Conservation (phyloP, 108 stramenopile genomes). For the Skeletonema marinoi region DNA sequence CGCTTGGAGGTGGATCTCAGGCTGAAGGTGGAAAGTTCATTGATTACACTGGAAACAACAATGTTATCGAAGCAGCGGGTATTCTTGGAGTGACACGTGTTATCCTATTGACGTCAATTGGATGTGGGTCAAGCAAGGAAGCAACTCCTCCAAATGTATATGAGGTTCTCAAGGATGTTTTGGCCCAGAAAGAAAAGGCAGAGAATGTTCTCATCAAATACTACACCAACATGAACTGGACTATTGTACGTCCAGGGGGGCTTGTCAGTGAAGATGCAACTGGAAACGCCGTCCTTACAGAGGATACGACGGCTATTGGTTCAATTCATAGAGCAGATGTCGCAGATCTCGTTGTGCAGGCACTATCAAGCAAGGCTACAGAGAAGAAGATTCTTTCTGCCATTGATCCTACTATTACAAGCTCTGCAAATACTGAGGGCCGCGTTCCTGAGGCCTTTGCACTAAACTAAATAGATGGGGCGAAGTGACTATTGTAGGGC, state of each 20-base stretch:
- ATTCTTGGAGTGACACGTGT: conserved; percentile 93
- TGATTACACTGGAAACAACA: conserved; percentile 93
- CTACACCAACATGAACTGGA: conserved; percentile 96
- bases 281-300: conserved; percentile 88
- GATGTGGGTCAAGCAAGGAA: conserved; percentile 87
- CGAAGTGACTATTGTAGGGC: background rate
- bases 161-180: conserved; percentile 79
- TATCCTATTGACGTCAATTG: conserved; percentile 90
- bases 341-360: conserved; percentile 76
- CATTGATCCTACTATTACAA: conserved; percentile 72
- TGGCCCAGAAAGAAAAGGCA: conserved; percentile 59
- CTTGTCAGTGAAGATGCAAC: conserved; percentile 76
- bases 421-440: conserved; percentile 56
- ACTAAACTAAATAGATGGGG: conserved; percentile 22
- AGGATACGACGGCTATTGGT: conserved; percentile 84
- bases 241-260: conserved; percentile 95
- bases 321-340: conserved; percentile 92
- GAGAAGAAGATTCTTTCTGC: conserved; percentile 76
- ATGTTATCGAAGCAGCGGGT: conserved; percentile 95
- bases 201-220: conserved; percentile 85
- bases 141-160: conserved; percentile 83
- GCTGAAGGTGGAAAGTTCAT: conserved; percentile 65
- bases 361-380: conserved; percentile 64
- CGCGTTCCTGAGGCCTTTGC: conserved; percentile 57
- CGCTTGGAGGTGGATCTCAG: conserved; percentile 77